phyloP scores from a whole-genome alignment of 2,329 filamentous ascomycete genomes.

The Simplicillium aogashimaense region DNA sequence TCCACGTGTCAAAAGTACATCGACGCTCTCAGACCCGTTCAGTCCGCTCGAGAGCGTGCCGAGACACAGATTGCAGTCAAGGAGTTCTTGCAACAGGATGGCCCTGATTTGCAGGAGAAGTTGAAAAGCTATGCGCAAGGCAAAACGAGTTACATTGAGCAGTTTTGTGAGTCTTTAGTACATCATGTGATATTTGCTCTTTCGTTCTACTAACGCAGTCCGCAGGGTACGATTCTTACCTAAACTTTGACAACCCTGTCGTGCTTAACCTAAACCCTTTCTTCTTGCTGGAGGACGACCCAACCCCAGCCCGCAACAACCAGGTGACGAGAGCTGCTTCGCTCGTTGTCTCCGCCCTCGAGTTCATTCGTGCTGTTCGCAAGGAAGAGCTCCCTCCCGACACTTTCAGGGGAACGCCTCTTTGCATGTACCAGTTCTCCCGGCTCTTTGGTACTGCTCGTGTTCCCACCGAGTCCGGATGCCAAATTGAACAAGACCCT shows the following conservation, averaged over 20 bases:
- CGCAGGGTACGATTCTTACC: constrained; percentile 93
- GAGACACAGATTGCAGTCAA: constrained; percentile 73
- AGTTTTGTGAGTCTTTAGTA: constrained; percentile 67
- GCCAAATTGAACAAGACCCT: constrained; percentile 90
- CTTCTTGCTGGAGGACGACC: constrained; percentile 94
- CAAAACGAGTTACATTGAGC: constrained; percentile 94
- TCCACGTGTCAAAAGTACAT: constrained; percentile 71
- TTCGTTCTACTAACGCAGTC: background rate
- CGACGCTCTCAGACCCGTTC: constrained; percentile 68
- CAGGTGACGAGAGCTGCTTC: constrained; percentile 93
- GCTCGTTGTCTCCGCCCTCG: constrained; percentile 77
- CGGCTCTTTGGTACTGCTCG: constrained; percentile 89
- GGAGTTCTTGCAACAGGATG: constrained; percentile 75
- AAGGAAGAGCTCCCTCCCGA: constrained; percentile 91
- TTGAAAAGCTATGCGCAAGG: constrained; percentile 83
- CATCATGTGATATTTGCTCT: background rate
- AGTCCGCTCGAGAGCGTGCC: constrained; percentile 68
- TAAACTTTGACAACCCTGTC: constrained; percentile 96
- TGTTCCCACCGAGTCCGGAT: constrained; percentile 88
- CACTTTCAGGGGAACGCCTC: constrained; percentile 67
- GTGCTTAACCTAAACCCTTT: constrained; percentile 97
- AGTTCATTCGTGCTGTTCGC: constrained; percentile 86
- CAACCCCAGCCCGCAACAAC: constrained; percentile 90
- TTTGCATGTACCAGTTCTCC: constrained; percentile 98
- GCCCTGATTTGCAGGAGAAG: constrained; percentile 76